A percentile compares a stretch with the other conserved stretches of the same genome.
These are phyloP conservation scores for Vigna trinervia DNA, from an alignment of 306 rosid species.

Conservation along the genomic window DNA sequence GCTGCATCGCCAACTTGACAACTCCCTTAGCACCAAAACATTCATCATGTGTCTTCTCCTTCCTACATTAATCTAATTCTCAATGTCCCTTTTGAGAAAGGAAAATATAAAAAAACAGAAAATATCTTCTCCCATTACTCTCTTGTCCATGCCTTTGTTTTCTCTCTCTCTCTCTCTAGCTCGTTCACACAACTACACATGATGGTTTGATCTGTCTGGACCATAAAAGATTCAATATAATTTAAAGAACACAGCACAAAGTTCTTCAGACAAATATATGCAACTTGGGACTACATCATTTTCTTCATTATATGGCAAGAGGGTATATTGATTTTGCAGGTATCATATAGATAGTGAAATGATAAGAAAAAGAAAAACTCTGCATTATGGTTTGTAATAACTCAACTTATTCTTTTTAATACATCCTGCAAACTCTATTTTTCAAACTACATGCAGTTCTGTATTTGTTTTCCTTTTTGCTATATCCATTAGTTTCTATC, in stretches of 20 bases:
- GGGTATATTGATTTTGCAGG: neutral
- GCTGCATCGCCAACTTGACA: constrained; percentile 31
- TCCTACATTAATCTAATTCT: constrained; percentile 3
- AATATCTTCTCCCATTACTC: constrained; percentile 35
- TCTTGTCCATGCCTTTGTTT: constrained; percentile 28
- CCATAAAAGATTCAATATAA: constrained; percentile 37
- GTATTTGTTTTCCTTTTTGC: neutral
- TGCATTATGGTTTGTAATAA: too few species aligned
- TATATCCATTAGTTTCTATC: constrained; percentile 13
- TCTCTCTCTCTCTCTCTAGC: neutral
- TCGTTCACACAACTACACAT: constrained; percentile 22
- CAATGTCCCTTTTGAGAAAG: neutral
- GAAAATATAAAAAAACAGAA: neutral
- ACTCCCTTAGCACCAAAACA: constrained; percentile 36
- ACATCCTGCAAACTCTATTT: neutral
- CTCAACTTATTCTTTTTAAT: too few species aligned
- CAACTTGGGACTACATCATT: constrained; percentile 32
- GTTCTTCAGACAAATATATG: constrained; percentile 27
- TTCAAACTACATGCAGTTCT: neutral
- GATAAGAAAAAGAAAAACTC: too few species aligned
- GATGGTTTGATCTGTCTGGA: constrained; percentile 41
- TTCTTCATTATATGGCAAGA: neutral
- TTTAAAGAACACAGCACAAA: neutral
- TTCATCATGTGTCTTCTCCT: constrained; percentile 36
- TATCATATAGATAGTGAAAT: neutral